These are phyloP conservation scores for Cercospora nicotianae DNA, from an alignment of 2,329 filamentous ascomycete species.

Conservation along the genomic window DNA sequence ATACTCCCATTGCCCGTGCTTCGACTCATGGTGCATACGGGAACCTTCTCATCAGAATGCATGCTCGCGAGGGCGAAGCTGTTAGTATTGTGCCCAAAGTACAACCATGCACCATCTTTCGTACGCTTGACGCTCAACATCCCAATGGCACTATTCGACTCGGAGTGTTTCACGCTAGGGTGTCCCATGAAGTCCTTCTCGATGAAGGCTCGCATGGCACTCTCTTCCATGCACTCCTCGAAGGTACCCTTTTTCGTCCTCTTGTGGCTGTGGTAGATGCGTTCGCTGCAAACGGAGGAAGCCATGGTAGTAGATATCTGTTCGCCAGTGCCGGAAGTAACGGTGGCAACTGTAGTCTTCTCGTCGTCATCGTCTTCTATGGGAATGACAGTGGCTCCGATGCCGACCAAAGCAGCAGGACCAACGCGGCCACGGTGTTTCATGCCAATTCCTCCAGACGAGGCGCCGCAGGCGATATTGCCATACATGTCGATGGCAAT, in stretches of 20 bases:
- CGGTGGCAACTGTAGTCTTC: conserved; percentile 70
- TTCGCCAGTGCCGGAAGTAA: conserved; percentile 93
- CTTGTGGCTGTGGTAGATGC: conserved; percentile 68
- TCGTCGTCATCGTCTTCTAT: conserved; percentile 68
- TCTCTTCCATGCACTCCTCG: conserved; percentile 54
- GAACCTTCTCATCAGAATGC: conserved; percentile 72
- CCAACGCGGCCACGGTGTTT: conserved; percentile 91
- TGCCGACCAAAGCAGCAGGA: conserved; percentile 86
- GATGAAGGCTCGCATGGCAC: conserved; percentile 75
- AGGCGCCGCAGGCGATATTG: conserved; percentile 89
- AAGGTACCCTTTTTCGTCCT: conserved; percentile 62
- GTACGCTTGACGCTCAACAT: conserved; percentile 88
- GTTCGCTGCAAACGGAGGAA: conserved; percentile 79
- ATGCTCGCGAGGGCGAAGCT: conserved; percentile 82
- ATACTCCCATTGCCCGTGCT: conserved; percentile 54
- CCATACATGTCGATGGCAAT: conserved; percentile 87
- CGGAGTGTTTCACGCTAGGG: conserved; percentile 76
- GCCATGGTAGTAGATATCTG: conserved; percentile 97
- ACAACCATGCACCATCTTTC: conserved; percentile 72
- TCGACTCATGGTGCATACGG: conserved; percentile 86
- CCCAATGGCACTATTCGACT: conserved; percentile 84
- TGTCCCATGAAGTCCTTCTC: conserved; percentile 90
- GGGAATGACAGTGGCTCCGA: conserved; percentile 88
- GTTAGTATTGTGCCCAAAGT: conserved; percentile 96
- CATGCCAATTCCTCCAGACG: conserved; percentile 97